These are phyloP conservation scores for Fonsecaea monophora DNA, from an alignment of 2,329 filamentous ascomycete species.

Conservation along the genomic window DNA sequence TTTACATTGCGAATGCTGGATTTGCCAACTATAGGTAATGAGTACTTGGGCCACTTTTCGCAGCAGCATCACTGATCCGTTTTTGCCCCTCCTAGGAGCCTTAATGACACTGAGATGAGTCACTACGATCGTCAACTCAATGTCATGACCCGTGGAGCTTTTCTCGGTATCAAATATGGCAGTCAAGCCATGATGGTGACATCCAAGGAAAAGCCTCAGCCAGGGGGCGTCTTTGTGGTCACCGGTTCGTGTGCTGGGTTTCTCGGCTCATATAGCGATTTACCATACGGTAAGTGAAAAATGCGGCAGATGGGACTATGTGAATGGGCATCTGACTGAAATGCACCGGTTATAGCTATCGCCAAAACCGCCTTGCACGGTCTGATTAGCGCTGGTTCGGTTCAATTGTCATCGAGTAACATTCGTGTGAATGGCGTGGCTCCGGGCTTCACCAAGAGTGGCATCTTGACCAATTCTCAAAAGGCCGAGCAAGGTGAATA, in stretches of 20 bases:
- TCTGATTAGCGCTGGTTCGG: slow-evolving; percentile 16
- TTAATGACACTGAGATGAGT: slow-evolving; percentile 21
- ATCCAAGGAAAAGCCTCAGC: slow-evolving; percentile 21
- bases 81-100: neutral
- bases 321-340: neutral
- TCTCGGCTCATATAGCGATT: slow-evolving; percentile 23
- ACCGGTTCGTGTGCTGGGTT: slow-evolving; percentile 23
- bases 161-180: slow-evolving; percentile 26
- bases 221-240: slow-evolving; percentile 22
- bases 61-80: too few species aligned
- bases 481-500: slow-evolving; percentile 25
- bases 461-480: slow-evolving; percentile 21
- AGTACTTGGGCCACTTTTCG: too few species aligned
- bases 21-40: slow-evolving; percentile 26
- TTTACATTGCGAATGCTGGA: slow-evolving; percentile 30
- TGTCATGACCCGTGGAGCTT: slow-evolving; percentile 27
- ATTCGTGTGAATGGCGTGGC: slow-evolving; percentile 30
- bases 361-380: slow-evolving; percentile 26
- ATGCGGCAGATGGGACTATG: neutral
- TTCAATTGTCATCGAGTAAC: slow-evolving; percentile 28
- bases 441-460: slow-evolving; percentile 25
- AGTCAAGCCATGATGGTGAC: slow-evolving; percentile 31
- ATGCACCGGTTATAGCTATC: slow-evolving; percentile 3
- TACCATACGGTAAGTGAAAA: slow-evolving; percentile 25
- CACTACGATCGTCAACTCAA: slow-evolving; percentile 27